Conservation (phyloP, 306 rosid species). For the Rosa lucieae region DNA sequence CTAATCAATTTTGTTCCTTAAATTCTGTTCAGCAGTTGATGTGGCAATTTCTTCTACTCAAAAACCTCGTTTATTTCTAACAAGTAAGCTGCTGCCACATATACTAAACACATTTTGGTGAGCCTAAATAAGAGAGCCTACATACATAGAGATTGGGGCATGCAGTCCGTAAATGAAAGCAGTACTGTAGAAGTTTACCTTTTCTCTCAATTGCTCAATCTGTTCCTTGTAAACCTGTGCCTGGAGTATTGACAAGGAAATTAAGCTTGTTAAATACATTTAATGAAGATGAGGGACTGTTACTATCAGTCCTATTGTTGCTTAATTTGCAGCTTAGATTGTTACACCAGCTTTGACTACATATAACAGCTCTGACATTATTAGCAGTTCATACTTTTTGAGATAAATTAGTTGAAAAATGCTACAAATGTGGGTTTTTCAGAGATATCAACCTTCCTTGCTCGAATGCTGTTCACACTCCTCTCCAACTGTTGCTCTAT, state of each 20-base stretch:
- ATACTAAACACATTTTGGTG: not conserved
- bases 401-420: not conserved
- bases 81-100: not conserved
- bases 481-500: conserved; percentile 67
- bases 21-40: not conserved
- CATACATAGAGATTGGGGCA: not conserved
- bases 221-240: conserved; percentile 54
- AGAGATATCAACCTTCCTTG: conserved; percentile 55
- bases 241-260: conserved; percentile 39
- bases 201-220: conserved; percentile 55
- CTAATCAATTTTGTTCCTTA: not conserved
- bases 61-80: not conserved
- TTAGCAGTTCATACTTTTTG: not conserved
- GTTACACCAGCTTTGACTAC: not conserved
- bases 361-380: conserved; percentile 1
- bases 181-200: conserved; percentile 41
- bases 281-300: conserved; percentile 4
- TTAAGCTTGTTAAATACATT: conserved; percentile 2
- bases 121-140: not conserved
- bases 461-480: conserved; percentile 54
- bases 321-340: not conserved
- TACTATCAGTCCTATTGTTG: not conserved
- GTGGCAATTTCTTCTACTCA: not conserved
- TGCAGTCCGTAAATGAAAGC: not conserved
- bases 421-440: not conserved